Conservation (phyloP, 1,284 basidiomycete species). For the Trichosporon coremiiforme region DNA sequence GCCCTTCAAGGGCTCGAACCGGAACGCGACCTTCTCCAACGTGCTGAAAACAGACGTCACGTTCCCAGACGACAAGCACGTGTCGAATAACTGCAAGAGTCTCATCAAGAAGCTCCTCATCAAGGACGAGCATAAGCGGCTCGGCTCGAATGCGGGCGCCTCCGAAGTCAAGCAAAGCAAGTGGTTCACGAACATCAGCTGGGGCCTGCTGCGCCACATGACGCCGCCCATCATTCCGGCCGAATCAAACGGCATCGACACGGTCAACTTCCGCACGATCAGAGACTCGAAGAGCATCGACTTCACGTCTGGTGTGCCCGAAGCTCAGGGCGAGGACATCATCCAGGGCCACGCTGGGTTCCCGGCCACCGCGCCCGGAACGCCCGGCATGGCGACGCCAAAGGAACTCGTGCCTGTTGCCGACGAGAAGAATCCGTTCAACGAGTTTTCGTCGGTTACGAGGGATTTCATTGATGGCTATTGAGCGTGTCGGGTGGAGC, state of each 20-base stretch:
- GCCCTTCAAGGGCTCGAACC: conserved; percentile 95
- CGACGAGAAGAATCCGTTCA: conserved; percentile 67
- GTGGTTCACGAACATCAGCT: conserved; percentile 95
- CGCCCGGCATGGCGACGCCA: conserved; percentile 59
- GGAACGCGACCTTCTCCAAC: conserved; percentile 95
- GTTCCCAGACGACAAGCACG: conserved; percentile 83
- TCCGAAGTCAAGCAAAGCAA: conserved; percentile 99
- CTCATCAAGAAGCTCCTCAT: conserved; percentile 83
- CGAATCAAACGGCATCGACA: conserved; percentile 77
- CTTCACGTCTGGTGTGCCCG: conserved; percentile 62
- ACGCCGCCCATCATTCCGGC: conserved; percentile 89
- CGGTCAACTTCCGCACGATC: conserved; percentile 86
- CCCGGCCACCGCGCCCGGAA: conserved; percentile 55
- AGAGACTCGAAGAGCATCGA: conserved; percentile 88
- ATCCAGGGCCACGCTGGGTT: conserved; percentile 56
- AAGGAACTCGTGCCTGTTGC: conserved; percentile 46
- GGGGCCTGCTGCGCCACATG: conserved; percentile 91
- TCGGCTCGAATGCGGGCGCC: conserved; percentile 90
- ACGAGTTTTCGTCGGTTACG: conserved; percentile 82
- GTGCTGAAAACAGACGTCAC: conserved; percentile 83
- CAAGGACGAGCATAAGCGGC: conserved; percentile 86
- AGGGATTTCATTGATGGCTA: conserved; percentile 61
- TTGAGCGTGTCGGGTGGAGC: background rate
- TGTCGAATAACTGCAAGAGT: conserved; percentile 83
- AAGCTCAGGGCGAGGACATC: conserved; percentile 36